phyloP scores from a whole-genome alignment of 352 stramenopile genomes.

The Phytophthora capsici region DNA sequence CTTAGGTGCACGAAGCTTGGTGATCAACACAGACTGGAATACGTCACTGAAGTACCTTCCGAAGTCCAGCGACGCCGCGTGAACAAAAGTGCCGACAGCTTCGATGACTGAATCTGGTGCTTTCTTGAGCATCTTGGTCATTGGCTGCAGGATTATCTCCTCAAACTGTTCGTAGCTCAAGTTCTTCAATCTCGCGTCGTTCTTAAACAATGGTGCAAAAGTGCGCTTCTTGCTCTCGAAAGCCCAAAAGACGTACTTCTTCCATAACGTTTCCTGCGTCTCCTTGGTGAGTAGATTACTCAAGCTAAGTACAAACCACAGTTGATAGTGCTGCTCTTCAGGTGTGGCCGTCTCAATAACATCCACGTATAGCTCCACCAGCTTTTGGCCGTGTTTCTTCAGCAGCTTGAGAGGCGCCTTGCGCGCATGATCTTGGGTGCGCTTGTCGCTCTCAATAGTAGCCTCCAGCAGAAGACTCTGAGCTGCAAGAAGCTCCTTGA shows the following conservation, averaged over 20 bases:
- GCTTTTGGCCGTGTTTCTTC: slow-evolving; percentile 43
- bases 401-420: slow-evolving; percentile 56
- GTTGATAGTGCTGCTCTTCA: slow-evolving; percentile 64
- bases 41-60: slow-evolving; percentile 63
- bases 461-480: slow-evolving; percentile 69
- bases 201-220: slow-evolving; percentile 41
- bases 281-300: slow-evolving; percentile 35
- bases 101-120: slow-evolving; percentile 81
- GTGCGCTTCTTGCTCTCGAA: slow-evolving; percentile 79
- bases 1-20: slow-evolving; percentile 86
- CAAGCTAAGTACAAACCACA: slow-evolving; percentile 65
- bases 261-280: slow-evolving; percentile 56
- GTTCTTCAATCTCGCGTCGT: slow-evolving; percentile 58
- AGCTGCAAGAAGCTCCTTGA: slow-evolving; percentile 49
- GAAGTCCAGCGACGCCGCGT: slow-evolving; percentile 65
- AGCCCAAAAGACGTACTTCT: slow-evolving; percentile 71
- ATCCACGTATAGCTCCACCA: slow-evolving; percentile 52
- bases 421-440: slow-evolving; percentile 48
- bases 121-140: slow-evolving; percentile 86
- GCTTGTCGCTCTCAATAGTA: slow-evolving; percentile 52
- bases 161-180: slow-evolving; percentile 74
- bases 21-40: slow-evolving; percentile 72
- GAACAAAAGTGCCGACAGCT: slow-evolving; percentile 56
- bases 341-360: slow-evolving; percentile 31
- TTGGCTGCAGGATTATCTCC: slow-evolving; percentile 58